Conservation (phyloP, 1,284 basidiomycete species). For the Microbotryomycetes sp. region DNA sequence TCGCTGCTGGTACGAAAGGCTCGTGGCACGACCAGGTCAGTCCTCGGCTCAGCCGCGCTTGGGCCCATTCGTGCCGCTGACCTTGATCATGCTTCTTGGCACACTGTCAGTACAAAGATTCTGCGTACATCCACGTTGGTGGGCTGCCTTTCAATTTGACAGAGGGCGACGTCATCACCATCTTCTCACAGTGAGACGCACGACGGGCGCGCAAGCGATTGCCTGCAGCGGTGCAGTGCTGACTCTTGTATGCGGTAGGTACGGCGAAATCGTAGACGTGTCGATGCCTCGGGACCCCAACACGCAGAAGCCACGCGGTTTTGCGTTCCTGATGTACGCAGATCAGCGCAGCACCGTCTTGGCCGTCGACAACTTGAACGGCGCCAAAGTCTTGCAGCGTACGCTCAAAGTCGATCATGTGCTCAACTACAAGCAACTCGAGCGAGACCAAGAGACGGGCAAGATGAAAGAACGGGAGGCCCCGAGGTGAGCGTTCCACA, state of each 20-base stretch:
- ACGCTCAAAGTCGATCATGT: slow-evolving; percentile 69
- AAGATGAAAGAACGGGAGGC: slow-evolving; percentile 80
- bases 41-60: too few species aligned
- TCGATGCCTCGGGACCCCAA: slow-evolving; percentile 87
- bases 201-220: background rate
- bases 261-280: slow-evolving; percentile 89
- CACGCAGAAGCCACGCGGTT: slow-evolving; percentile 81
- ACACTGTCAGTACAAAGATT: slow-evolving; percentile 51
- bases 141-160: slow-evolving; percentile 79
- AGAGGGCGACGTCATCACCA: slow-evolving; percentile 94
- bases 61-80: too few species aligned
- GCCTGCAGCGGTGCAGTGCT: background rate
- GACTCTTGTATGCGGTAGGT: slow-evolving; percentile 49
- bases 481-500: slow-evolving; percentile 52
- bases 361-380: slow-evolving; percentile 98
- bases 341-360: slow-evolving; percentile 93
- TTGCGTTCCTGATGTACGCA: slow-evolving; percentile 98
- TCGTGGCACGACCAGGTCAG: slow-evolving; percentile 75
- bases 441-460: slow-evolving; percentile 71
- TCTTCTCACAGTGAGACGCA: slow-evolving; percentile 83
- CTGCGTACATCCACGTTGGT: slow-evolving; percentile 89
- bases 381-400: slow-evolving; percentile 67
- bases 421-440: slow-evolving; percentile 83
- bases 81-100: background rate
- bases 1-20: slow-evolving; percentile 65